These are phyloP conservation scores for Marvania coccoides DNA, from an alignment of 139 green algal genomes.

Conservation along the genomic window DNA sequence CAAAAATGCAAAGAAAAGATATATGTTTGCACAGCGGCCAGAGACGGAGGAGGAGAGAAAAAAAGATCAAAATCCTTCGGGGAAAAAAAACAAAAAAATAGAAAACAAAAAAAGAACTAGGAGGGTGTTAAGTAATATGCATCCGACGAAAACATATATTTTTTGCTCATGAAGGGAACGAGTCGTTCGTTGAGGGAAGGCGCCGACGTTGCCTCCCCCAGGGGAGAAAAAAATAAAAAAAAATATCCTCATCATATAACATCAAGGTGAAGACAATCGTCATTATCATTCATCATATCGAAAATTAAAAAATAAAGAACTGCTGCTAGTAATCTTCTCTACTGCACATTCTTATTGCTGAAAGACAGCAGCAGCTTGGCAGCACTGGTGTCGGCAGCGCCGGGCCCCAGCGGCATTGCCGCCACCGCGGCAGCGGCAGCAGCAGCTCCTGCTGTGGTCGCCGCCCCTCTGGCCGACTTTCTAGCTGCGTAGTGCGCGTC, in stretches of 20 bases:
- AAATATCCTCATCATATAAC: background rate
- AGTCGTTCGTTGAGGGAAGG: background rate
- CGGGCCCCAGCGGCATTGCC: background rate
- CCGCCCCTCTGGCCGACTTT: background rate
- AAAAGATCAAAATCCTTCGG: background rate
- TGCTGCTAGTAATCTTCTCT: too few species aligned
- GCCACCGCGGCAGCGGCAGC: background rate
- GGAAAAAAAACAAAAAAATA: background rate
- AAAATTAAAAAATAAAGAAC: background rate
- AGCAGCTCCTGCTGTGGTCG: background rate
- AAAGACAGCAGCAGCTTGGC: constrained; percentile 21
- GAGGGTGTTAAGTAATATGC: too few species aligned
- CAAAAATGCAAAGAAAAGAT: too few species aligned
- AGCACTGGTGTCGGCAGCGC: constrained; percentile 5
- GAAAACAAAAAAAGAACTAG: constrained; percentile 1
- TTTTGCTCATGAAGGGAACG: too few species aligned
- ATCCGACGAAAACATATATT: too few species aligned
- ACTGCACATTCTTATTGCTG: constrained; percentile 8
- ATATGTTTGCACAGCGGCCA: too few species aligned
- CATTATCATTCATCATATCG: background rate
- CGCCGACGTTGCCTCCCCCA: background rate
- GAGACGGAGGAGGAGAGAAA: background rate
- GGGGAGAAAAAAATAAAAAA: background rate
- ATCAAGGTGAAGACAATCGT: background rate
- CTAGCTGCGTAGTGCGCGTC: background rate